Base-by-base conservation (phyloP, 1,284 basidiomycete species). In the Moesziomyces parantarcticus region DNA sequence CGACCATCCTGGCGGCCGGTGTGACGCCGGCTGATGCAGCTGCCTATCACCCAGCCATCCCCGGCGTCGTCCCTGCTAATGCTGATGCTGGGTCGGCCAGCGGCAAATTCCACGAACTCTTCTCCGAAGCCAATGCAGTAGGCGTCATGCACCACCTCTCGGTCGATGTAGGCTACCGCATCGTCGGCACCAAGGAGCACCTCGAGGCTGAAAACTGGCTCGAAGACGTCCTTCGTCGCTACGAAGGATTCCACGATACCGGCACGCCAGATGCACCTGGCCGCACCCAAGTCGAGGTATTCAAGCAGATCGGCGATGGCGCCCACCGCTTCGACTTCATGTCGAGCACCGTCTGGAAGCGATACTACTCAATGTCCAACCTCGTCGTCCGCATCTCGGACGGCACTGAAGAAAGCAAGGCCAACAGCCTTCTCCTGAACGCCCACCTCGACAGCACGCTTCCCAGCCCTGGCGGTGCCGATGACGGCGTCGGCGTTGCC, bases 121-220 rank as follows among this genome's bases (percentile, higher is more conserved):
- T 83, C 41, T 74, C 68, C 20, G 82, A 83, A 52, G 76, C 63
- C 49, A 77, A 78, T 41, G 76, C 80, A 0, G 63, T 82, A 26
- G 56, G 68, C 8, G 70, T 80, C 41, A 82, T 83, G 62, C 66
- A 77, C 36, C 66, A 81, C 57, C 77, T 83, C 39, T 65, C 82
- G 76, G 93, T 94, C 81, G 89, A 89, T 32, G 92, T 96, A 62
- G 95, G 95, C 5, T 98, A 91, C 85, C 88, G 96, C 43, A 96
- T 92, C 0, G 92, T 97, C 18, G 96, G 96, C 1, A 96, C 94
- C 0, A 87, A 88, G 42, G 92, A 97, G 83, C 94, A 97, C 85
- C 90, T 92, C 0, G 84, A 89, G 26, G 94, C 92, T 6, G 94
- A 97, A 77, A 85, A 88, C 41, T 97, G 94, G 89, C 90, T 97